phyloP scores from a whole-genome alignment of 1,284 basidiomycete genomes.

The Filobasidium uniguttulatum region DNA sequence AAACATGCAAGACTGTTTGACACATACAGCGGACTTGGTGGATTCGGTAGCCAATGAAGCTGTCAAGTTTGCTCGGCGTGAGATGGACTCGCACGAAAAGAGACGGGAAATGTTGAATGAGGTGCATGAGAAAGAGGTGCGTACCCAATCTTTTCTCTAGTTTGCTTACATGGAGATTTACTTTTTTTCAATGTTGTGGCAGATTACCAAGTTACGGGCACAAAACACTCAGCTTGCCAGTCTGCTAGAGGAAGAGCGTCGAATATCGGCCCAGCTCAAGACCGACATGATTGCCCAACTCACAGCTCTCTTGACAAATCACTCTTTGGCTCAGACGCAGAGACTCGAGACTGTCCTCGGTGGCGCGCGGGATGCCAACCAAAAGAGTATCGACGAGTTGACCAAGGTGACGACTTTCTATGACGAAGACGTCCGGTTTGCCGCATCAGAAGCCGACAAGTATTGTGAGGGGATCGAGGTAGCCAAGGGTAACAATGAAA shows the following conservation, averaged over 20 bases:
- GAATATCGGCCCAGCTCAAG: conserved; percentile 51
- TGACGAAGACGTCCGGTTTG: not conserved
- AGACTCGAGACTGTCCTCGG: conserved; percentile 51
- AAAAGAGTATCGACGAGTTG: conserved; percentile 40
- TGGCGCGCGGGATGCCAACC: conserved; percentile 47
- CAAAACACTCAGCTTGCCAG: conserved; percentile 57
- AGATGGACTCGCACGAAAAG: too few relatives aligned
- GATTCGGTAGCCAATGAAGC: too few relatives aligned
- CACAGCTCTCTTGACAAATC: conserved; percentile 54
- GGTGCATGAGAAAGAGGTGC: not conserved
- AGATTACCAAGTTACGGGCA: conserved; percentile 48
- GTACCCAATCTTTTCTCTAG: not conserved
- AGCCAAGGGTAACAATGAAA: conserved; percentile 1
- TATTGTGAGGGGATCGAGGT: conserved; percentile 4
- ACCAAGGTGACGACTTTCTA: conserved; percentile 4
- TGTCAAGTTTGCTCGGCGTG: too few relatives aligned
- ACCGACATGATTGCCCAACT: conserved; percentile 59
- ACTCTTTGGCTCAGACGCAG: conserved; percentile 53
- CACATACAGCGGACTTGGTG: too few relatives aligned
- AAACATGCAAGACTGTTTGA: too few relatives aligned
- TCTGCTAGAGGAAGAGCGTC: conserved; percentile 53
- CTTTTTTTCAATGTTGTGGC: conserved; percentile 1
- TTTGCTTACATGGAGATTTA: not conserved
- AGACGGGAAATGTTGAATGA: not conserved
- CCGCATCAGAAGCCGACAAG: not conserved